phyloP scores from a whole-genome alignment of 1,284 basidiomycete species.

The Leccinum subrobustum region DNA sequence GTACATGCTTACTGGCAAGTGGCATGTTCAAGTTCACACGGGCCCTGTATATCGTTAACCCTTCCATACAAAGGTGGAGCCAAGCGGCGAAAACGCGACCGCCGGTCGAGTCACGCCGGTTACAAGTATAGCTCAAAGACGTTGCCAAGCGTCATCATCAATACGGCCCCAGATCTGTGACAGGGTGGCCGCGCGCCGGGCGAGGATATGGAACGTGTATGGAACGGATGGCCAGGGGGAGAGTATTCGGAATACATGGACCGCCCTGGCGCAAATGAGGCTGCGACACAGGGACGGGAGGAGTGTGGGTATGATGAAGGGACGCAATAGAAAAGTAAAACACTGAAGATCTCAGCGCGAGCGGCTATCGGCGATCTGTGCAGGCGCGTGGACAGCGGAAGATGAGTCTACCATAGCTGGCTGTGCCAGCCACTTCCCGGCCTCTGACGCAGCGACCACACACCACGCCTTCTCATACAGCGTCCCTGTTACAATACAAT shows the following conservation, averaged over 20 bases:
- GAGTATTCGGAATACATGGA: not conserved
- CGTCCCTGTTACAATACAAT: conserved; percentile 17
- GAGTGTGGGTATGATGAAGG: conserved; percentile 1
- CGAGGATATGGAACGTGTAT: conserved; percentile 1
- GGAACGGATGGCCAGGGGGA: not conserved
- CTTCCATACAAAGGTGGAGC: not conserved
- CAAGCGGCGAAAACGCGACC: not conserved
- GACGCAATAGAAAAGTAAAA: not conserved
- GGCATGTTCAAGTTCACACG: not conserved
- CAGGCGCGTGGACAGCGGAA: conserved; percentile 20
- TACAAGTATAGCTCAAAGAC: not conserved
- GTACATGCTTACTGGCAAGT: not conserved
- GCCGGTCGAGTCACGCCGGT: not conserved
- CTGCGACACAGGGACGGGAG: conserved; percentile 7
- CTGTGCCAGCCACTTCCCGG: conserved; percentile 13
- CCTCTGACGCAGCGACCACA: conserved; percentile 13
- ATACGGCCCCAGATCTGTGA: not conserved
- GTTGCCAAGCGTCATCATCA: not conserved
- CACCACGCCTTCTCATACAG: conserved; percentile 10
- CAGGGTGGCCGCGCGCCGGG: not conserved
- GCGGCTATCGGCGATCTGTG: conserved; percentile 19
- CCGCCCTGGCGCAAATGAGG: conserved; percentile 13
- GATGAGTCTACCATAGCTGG: conserved; percentile 18
- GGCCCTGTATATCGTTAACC: not conserved
- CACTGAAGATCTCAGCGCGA: not conserved